Percentiles rank a stretch among this genome's conserved stretches.
These are phyloP conservation scores for Psilocybe cubensis DNA, from an alignment of 768 basidiomycete genomes.

Conservation along the genomic window DNA sequence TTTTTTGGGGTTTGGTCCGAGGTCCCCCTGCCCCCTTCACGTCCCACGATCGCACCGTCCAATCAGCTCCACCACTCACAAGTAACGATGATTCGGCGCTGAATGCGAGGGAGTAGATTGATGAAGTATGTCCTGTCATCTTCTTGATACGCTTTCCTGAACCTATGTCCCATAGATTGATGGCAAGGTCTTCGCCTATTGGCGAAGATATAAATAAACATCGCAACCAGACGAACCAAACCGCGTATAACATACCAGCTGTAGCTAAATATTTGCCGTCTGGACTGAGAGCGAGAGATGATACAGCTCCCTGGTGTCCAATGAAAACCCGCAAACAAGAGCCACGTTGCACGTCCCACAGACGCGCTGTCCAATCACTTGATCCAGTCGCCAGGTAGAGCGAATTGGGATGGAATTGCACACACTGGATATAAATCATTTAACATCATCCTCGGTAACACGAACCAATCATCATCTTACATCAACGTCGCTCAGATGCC, in stretches of 20 bases:
- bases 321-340: constrained; percentile 94
- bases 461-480: constrained; percentile 52
- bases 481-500: constrained; percentile 96
- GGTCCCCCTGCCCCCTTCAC: constrained; percentile 78
- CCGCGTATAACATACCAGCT: constrained; percentile 58
- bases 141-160: constrained; percentile 95
- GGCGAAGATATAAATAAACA: not conserved
- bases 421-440: constrained; percentile 57
- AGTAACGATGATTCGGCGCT: constrained; percentile 90
- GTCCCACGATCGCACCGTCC: constrained; percentile 99
- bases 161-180: constrained; percentile 96
- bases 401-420: constrained; percentile 97
- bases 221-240: not conserved
- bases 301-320: constrained; percentile 90
- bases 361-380: constrained; percentile 91
- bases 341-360: constrained; percentile 99
- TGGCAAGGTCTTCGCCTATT: constrained; percentile 85
- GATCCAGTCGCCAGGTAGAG: constrained; percentile 97
- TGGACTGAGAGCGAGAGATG: constrained; percentile 86
- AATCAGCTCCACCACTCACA: constrained; percentile 91
- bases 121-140: constrained; percentile 91
- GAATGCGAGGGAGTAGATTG: constrained; percentile 90
- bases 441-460: not conserved
- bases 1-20: constrained; percentile 59
- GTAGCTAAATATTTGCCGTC: constrained; percentile 94